These are phyloP conservation scores for Leptodermis oblonga DNA, from an alignment of 257 asterid genomes.

Conservation along the genomic window DNA sequence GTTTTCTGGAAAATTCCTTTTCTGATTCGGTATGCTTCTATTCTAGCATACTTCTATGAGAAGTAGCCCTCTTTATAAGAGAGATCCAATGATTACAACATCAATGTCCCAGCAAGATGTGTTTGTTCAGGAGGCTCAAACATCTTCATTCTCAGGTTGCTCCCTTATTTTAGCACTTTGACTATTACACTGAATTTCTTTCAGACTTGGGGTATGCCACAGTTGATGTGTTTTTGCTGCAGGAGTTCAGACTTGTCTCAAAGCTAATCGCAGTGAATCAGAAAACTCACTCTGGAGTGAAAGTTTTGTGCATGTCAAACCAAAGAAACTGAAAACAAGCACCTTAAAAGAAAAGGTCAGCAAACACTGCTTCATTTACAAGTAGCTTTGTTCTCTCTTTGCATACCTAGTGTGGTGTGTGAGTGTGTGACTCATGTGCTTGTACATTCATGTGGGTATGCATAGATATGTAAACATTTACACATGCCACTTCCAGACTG, in stretches of 20 bases:
- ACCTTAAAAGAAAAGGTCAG: slow-evolving; percentile 54
- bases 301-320: slow-evolving; percentile 29
- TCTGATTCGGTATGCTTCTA: neutral
- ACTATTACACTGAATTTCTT: slow-evolving; percentile 16
- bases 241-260: slow-evolving; percentile 39
- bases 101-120: slow-evolving; percentile 26
- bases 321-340: slow-evolving; percentile 51
- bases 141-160: slow-evolving; percentile 40
- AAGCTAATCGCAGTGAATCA: slow-evolving; percentile 31
- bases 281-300: slow-evolving; percentile 29
- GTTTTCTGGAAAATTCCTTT: neutral
- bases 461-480: neutral
- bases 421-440: neutral
- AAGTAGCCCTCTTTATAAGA: slow-evolving; percentile 4
- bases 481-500: neutral
- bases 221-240: slow-evolving; percentile 22
- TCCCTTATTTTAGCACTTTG: slow-evolving; percentile 12
- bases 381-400: neutral
- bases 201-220: slow-evolving; percentile 13
- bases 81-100: slow-evolving; percentile 7
- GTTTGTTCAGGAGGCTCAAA: slow-evolving; percentile 25
- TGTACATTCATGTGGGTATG: neutral
- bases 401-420: neutral
- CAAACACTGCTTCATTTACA: slow-evolving; percentile 1
- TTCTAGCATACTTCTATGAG: slow-evolving; percentile 5